Base-by-base conservation (phyloP, 768 basidiomycete genomes). In the Phanerodontia chrysosporium region DNA sequence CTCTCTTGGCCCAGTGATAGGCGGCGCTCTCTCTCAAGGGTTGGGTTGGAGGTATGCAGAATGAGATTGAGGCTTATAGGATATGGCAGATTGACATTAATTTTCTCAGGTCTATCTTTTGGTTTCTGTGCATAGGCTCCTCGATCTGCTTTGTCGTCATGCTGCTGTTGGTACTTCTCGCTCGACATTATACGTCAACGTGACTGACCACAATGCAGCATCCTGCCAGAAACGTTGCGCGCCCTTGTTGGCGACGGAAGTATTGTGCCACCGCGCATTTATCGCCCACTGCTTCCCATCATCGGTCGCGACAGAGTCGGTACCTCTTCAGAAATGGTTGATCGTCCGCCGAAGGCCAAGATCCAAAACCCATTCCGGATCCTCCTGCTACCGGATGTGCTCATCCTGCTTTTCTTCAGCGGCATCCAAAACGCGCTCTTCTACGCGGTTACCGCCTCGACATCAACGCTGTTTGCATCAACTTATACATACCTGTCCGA, bases 401-500 rank as follows among this genome's bases (percentile, higher is more conserved):
- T 81, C 21, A 62, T 83, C 18, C 65, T 83, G 71, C 81, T 73
- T 66, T 70, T 72, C 68, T 85, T 69, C 79, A 85, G 77, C 63
- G 84, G 79, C 6, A 68, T 83, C 9, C 60, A 78, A 14, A 83
- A 79, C 64, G 72, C 83, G 13, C 78, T 85, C 1, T 84, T 82
- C 65, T 87, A 87, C 63, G 79, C 77, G 28, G 79, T 86, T 25
- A 79, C 76, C 1, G 80, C 88, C 0, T 80, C 81, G 1, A 76
- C 86, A 14, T 83, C 87, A 0, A 80, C 84, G 0, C 74, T 86
- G 0, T 85, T 91, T 66, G 72, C 77, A 49, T 60, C 70, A 1
- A 73, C 78, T 0, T 92, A 93, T 62, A 78, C 84, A 0, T 78
- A 71, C 60, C 75, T 91, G n/a, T 80, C 71, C 56, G 80, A 89